Base-by-base conservation (phyloP, 2,329 filamentous ascomycete species). In the Trichoderma sp. region DNA sequence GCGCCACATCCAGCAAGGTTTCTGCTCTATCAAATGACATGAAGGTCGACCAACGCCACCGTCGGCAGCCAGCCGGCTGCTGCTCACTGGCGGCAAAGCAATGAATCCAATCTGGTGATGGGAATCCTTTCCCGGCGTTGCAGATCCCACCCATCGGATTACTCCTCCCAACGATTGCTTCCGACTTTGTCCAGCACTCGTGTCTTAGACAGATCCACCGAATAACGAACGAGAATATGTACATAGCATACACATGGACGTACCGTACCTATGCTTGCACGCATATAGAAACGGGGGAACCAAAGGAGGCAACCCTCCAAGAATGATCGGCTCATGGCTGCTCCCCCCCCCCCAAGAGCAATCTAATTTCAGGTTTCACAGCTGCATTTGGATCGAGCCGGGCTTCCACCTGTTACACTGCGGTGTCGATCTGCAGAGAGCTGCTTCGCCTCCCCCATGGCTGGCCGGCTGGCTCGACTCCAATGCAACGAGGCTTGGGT, bases 401-500 rank as follows among this genome's bases (percentile, higher is more conserved):
- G 27, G 52, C 53, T 17, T 17, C 10, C 25, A 32, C 27, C 45
- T 67, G 58, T 67, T 37, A 53, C 65, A 67, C 58, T 34, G 65
- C 58, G 57, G 65, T 54, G 59, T 65, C 61, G 61, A 67, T 67
- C 64, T 64, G 53, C 66, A 58, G 53, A 56, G 29, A 57, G 52
- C 58, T 68, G 59, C 59, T 64, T 68, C 66, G 66, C 66, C 66
- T 64, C 66, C 59, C 66, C 66, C 66, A 61, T 60, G 29, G 39
- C 34, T 45, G 32, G n/a, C n/a, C n/a, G 32, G 50, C 27, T 57
- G 35, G 10, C 25, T 42, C 29, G 29, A 37, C 34, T 22, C 27
- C 54, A 25, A 22, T 39, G 42, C 42, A n/a, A 25, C 45, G 56
- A 42, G 56, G 56, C 56, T 67, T 53, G 56, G 42, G 22, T 35